A percentile compares a stretch with the other conserved stretches of the same genome.
phyloP scores from a whole-genome alignment of 163 green algal species.

The Picocystis sp. region DNA sequence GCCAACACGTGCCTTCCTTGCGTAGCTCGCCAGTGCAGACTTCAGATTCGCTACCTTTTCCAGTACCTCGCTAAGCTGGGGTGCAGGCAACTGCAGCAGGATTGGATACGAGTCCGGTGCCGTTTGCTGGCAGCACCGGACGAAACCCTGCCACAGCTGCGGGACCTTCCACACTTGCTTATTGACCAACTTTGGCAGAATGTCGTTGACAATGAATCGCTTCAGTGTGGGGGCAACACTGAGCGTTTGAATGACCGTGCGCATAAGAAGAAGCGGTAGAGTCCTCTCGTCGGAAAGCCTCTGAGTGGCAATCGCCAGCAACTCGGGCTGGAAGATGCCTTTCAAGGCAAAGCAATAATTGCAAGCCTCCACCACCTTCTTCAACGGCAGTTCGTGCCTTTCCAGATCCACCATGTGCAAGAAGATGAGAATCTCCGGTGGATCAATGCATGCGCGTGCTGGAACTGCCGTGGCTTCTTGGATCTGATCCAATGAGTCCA shows the following conservation, averaged over 20 bases:
- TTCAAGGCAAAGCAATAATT: conserved; percentile 7
- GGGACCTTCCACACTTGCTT: conserved; percentile 41
- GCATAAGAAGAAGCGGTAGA: conserved; percentile 61
- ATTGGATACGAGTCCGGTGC: conserved; percentile 28
- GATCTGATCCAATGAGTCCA: not conserved
- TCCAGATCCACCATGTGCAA: conserved; percentile 36
- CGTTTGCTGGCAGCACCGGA: conserved; percentile 37
- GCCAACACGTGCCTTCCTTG: no score
- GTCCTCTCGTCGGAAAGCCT: conserved; percentile 12
- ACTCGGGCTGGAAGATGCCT: conserved; percentile 1
- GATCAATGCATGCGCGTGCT: not conserved
- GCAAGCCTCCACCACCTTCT: conserved; percentile 7
- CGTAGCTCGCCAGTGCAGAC: no score
- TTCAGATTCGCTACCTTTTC: no score
- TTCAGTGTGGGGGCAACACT: conserved; percentile 30
- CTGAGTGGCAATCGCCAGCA: conserved; percentile 3
- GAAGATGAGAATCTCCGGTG: conserved; percentile 43
- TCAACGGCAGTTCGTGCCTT: not conserved
- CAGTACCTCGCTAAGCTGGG: conserved; percentile 22
- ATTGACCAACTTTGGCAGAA: conserved; percentile 35
- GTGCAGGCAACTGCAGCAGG: conserved; percentile 25
- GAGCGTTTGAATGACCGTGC: conserved; percentile 45
- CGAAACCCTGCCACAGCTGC: conserved; percentile 53
- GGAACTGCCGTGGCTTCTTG: no score
- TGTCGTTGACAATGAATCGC: conserved; percentile 29